These are phyloP conservation scores for Saprolegnia diclina DNA, from an alignment of 352 stramenopile species.

Conservation along the genomic window DNA sequence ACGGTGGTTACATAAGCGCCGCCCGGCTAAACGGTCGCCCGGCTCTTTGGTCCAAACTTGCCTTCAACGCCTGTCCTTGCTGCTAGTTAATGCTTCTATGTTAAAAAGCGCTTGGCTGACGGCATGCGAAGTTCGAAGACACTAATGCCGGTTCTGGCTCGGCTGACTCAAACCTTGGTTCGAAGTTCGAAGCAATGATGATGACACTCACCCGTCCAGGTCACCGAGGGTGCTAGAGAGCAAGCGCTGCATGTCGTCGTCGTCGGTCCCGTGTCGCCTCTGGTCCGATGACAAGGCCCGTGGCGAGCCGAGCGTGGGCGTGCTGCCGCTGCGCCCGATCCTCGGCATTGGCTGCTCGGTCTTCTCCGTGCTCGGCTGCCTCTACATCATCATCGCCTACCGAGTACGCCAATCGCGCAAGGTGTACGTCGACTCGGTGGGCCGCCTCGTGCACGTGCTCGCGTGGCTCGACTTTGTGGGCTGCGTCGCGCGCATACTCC, in stretches of 20 bases:
- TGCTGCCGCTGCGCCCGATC: constrained; percentile 1
- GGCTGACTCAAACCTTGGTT: no score
- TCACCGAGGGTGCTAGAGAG: not conserved
- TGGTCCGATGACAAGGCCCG: constrained; percentile 8
- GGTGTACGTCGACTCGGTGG: constrained; percentile 27
- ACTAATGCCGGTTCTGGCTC: no score
- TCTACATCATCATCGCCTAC: constrained; percentile 77
- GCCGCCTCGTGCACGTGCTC: constrained; percentile 79
- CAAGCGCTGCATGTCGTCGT: not conserved
- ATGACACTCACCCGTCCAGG: not conserved
- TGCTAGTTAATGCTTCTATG: no score
- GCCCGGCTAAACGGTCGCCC: no score
- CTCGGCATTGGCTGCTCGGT: constrained; percentile 46
- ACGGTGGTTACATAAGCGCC: no score
- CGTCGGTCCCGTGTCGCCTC: not conserved
- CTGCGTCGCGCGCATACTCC: constrained; percentile 61
- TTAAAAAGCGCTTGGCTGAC: no score
- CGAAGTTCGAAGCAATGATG: not conserved
- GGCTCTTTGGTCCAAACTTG: no score
- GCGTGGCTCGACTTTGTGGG: constrained; percentile 77
- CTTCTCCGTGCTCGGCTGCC: constrained; percentile 68
- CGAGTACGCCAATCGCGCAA: constrained; percentile 58
- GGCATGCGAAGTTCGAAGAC: no score
- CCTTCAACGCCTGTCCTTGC: no score
- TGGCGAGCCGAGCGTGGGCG: not conserved